These are phyloP conservation scores for Puccinia hordei DNA, from an alignment of 1,284 basidiomycete genomes.

Conservation along the genomic window DNA sequence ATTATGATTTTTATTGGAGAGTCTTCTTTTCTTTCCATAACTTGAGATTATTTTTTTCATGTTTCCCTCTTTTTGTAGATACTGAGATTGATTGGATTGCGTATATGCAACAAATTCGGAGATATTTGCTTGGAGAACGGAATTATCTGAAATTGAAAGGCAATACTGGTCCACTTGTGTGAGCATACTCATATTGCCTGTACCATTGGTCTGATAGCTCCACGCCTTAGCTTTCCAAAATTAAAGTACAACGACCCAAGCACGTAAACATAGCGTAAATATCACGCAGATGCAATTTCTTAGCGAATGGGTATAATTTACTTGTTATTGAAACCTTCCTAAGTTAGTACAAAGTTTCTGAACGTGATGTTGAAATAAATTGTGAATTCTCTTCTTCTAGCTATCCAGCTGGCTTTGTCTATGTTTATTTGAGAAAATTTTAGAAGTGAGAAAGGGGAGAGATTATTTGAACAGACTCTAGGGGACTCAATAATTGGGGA, in stretches of 20 bases:
- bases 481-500: too few relatives aligned
- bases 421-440: too few relatives aligned
- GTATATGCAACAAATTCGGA: conserved; percentile 80
- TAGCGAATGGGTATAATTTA: neutral
- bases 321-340: neutral
- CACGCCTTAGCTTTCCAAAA: neutral
- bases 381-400: conserved; percentile 62
- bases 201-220: neutral
- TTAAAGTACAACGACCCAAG: too few relatives aligned
- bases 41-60: conserved; percentile 16
- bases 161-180: conserved; percentile 93
- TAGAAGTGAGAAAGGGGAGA: too few relatives aligned
- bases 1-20: neutral
- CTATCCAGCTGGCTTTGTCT: conserved; percentile 91
- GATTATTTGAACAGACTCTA: too few relatives aligned
- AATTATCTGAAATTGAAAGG: conserved; percentile 84
- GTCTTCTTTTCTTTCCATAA: neutral
- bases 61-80: conserved; percentile 68
- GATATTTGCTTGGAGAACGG: conserved; percentile 78
- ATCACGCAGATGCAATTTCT: neutral
- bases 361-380: neutral
- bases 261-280: neutral
- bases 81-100: conserved; percentile 99
- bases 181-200: conserved; percentile 59
- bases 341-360: neutral